A percentile compares a stretch with the other conserved stretches of the same genome.
These are phyloP conservation scores for Cyclotella cryptica DNA, from an alignment of 108 stramenopile species.

Conservation along the genomic window DNA sequence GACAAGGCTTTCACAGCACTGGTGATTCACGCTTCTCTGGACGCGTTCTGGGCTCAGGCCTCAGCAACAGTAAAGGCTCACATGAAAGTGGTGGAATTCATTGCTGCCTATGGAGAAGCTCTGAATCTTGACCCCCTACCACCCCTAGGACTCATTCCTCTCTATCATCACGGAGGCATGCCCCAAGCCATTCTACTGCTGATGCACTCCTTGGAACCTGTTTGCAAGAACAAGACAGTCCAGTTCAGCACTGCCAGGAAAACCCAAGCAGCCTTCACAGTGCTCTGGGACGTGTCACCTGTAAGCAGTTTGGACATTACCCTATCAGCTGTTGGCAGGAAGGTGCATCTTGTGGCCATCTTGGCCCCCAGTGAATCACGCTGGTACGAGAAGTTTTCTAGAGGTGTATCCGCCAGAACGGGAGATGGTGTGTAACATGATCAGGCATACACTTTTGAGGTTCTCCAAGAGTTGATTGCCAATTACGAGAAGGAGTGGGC, in stretches of 20 bases:
- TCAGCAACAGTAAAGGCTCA: background rate
- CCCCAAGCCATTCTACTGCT: background rate
- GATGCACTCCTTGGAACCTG: background rate
- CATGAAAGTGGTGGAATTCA: background rate
- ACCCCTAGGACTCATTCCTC: background rate
- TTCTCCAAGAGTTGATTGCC: no score
- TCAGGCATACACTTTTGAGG: no score
- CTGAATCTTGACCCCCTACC: conserved; percentile 2
- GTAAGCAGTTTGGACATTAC: no score
- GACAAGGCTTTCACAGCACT: background rate
- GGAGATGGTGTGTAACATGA: no score
- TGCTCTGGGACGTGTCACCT: no score
- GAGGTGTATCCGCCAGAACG: no score
- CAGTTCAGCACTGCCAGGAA: background rate
- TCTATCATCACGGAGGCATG: conserved; percentile 4
- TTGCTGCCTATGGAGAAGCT: conserved; percentile 5
- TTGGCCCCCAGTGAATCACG: no score
- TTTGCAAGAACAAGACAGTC: background rate
- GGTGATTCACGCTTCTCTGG: conserved; percentile 11
- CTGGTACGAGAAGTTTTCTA: no score
- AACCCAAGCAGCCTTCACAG: background rate
- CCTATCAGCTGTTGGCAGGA: background rate
- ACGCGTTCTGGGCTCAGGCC: conserved; percentile 4
- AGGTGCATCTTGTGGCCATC: background rate
- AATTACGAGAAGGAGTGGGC: background rate